Conservation (phyloP, 1,139 yeast species). For the Geotrichum carabidarum region DNA sequence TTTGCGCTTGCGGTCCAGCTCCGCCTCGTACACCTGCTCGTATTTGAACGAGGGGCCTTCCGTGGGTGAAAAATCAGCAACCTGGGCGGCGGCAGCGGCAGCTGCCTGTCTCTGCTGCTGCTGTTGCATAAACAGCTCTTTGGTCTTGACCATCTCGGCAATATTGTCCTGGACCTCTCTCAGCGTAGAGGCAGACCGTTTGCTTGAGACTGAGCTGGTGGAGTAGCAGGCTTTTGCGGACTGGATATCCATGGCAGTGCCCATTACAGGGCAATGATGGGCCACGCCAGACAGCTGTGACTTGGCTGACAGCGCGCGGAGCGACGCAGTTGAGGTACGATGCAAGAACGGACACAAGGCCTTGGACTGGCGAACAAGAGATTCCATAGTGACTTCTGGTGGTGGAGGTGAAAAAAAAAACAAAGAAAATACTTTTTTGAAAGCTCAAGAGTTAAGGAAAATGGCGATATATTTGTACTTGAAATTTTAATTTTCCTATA, state of each 20-base stretch:
- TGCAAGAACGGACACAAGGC: conserved; percentile 82
- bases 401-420: background rate
- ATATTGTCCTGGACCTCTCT: conserved; percentile 17
- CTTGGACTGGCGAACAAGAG: conserved; percentile 71
- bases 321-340: conserved; percentile 54
- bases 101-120: conserved; percentile 18
- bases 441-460: background rate
- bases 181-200: conserved; percentile 23
- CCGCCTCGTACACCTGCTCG: conserved; percentile 55
- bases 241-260: conserved; percentile 55
- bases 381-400: conserved; percentile 53
- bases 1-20: conserved; percentile 64
- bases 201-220: conserved; percentile 16
- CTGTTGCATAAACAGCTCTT: conserved; percentile 23
- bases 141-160: conserved; percentile 12
- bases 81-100: conserved; percentile 21
- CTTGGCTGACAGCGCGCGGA: conserved; percentile 36
- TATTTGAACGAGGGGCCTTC: conserved; percentile 57
- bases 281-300: conserved; percentile 54
- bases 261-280: conserved; percentile 80
- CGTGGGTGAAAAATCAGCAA: conserved; percentile 33
- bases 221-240: conserved; percentile 31
- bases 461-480: background rate
- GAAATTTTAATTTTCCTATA: background rate
- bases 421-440: background rate